Base-by-base conservation (phyloP, 192 early-diverging fungal genomes). In the Polychytrium aggregatum region DNA sequence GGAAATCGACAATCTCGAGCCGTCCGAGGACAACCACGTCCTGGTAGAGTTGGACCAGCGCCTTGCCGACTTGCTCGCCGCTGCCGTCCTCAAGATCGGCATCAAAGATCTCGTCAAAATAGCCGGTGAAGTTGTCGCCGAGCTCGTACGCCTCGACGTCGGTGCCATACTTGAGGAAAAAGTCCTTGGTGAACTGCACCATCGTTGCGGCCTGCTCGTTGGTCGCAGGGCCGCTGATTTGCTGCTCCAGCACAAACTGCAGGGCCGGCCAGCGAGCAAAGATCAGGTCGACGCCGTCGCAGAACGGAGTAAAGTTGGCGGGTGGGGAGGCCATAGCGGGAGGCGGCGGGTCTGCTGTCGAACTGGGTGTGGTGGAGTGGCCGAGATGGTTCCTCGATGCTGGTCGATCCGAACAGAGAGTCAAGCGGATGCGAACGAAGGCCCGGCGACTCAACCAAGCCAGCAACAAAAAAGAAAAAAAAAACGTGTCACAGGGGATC, bases 1-100 rank as follows among this genome's bases (percentile, higher is more conserved):
- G n/a, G 18, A 14, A 37, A 8, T 51, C 33, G 16, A 49, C 20
- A 18, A 64, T 34, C 39, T 59, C 35, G 53, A 57, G 0, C 39
- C 72, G 17, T 59, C 72, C 50, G 24, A 53, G 38, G 81, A 79
- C 43, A 60, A 76, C 26, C 44, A 65, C 25, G 56, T 77, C 53
- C 46, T 69, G 8, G 82, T 83, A 86, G 68, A 72, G 42, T 76
- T 84, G 58, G 84, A 89, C 59, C 69, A 82, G 82, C 82, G 87
- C 53, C 49, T 90, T 30, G 47, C 85, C 36, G 80, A 82, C 17
- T 82, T 85, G 67, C 81, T 79, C 59, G 70, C 89, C 67, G 80
- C 84, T 7, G 71, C 86, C 21, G 74, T 91, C 57, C 81, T 88
- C 29, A 76, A 85, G 59, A 82, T 90, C 52, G 1, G 53, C 50